phyloP scores from a whole-genome alignment of 2,329 filamentous ascomycete genomes.

The Paracamarosporium sp. region DNA sequence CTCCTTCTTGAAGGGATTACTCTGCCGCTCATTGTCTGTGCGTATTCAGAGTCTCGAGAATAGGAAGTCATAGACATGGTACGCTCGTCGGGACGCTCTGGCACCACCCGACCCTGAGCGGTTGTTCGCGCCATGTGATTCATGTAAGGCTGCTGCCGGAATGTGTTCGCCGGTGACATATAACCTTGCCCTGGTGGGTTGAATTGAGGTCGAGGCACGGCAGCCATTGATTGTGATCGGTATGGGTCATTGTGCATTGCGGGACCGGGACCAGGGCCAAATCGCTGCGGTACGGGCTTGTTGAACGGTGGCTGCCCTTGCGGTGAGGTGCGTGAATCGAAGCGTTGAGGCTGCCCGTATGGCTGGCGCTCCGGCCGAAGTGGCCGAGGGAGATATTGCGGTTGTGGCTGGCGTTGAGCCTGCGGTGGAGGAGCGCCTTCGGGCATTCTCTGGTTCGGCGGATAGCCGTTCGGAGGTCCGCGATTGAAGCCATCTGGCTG shows the following conservation, averaged over 20 bases:
- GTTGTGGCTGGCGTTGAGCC: slow-evolving; percentile 52
- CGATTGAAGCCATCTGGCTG: slow-evolving; percentile 36
- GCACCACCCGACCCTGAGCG: slow-evolving; percentile 88
- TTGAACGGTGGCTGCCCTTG: slow-evolving; percentile 57
- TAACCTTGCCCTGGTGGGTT: slow-evolving; percentile 59
- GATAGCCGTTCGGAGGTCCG: slow-evolving; percentile 48
- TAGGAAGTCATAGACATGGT: slow-evolving; percentile 96
- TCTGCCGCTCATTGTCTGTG: slow-evolving; percentile 90
- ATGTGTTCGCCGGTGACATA: slow-evolving; percentile 72
- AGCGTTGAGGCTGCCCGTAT: slow-evolving; percentile 75
- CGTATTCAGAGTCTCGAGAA: slow-evolving; percentile 75
- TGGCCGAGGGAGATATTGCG: slow-evolving; percentile 67
- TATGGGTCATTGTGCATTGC: slow-evolving; percentile 85
- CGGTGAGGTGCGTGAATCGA: slow-evolving; percentile 65
- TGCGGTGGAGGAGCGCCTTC: slow-evolving; percentile 41
- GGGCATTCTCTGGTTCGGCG: slow-evolving; percentile 39
- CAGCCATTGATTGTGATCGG: slow-evolving; percentile 91
- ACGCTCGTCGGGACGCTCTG: slow-evolving; percentile 88
- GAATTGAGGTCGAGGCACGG: slow-evolving; percentile 73
- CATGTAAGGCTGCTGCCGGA: slow-evolving; percentile 79
- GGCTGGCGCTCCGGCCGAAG: slow-evolving; percentile 69
- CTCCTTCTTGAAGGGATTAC: slow-evolving; percentile 81
- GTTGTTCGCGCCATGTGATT: slow-evolving; percentile 77
- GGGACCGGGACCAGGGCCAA: slow-evolving; percentile 59
- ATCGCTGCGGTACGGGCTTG: slow-evolving; percentile 65